Conservation (phyloP, 2,329 filamentous ascomycete species). For the Neurospora sp. region DNA sequence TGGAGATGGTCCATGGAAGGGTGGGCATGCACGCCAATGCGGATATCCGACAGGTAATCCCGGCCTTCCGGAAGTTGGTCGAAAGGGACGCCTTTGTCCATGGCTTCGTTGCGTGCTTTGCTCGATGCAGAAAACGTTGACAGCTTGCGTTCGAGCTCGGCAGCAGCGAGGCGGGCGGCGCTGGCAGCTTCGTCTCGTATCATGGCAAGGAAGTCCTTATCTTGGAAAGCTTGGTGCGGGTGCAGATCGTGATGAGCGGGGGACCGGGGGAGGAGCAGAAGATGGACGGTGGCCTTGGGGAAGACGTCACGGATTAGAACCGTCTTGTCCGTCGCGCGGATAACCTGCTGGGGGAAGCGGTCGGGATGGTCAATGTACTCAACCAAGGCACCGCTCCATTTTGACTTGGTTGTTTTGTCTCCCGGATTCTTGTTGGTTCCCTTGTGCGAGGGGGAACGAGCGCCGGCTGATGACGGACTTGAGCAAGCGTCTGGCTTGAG, state of each 20-base stretch:
- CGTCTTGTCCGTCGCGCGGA: slow-evolving; percentile 59
- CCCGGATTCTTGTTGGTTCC: background rate
- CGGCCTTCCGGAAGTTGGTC: slow-evolving; percentile 59
- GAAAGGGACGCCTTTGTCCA: slow-evolving; percentile 54
- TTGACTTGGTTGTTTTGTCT: slow-evolving; percentile 3
- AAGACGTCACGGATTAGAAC: slow-evolving; percentile 75
- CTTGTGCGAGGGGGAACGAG: slow-evolving; percentile 24
- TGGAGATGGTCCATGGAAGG: slow-evolving; percentile 92
- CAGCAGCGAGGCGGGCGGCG: slow-evolving; percentile 57
- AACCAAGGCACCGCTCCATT: slow-evolving; percentile 50
- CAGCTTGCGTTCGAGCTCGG: slow-evolving; percentile 62
- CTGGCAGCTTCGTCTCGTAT: slow-evolving; percentile 52
- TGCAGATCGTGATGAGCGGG: slow-evolving; percentile 50
- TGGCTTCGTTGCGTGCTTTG: slow-evolving; percentile 52
- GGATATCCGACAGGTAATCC: slow-evolving; percentile 68
- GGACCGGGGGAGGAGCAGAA: slow-evolving; percentile 77
- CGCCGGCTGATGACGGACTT: slow-evolving; percentile 17
- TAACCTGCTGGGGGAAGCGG: slow-evolving; percentile 47
- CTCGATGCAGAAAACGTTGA: slow-evolving; percentile 56
- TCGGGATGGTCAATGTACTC: slow-evolving; percentile 57
- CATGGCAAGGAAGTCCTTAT: slow-evolving; percentile 55
- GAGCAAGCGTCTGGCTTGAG: slow-evolving; percentile 4
- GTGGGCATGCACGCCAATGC: slow-evolving; percentile 72
- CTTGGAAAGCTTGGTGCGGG: slow-evolving; percentile 68
- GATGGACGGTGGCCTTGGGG: slow-evolving; percentile 77